Percentiles rank a stretch among this genome's conserved stretches.
These are phyloP conservation scores for Trichoderma polysporum DNA, from an alignment of 2,329 filamentous ascomycete genomes.

Conservation along the genomic window DNA sequence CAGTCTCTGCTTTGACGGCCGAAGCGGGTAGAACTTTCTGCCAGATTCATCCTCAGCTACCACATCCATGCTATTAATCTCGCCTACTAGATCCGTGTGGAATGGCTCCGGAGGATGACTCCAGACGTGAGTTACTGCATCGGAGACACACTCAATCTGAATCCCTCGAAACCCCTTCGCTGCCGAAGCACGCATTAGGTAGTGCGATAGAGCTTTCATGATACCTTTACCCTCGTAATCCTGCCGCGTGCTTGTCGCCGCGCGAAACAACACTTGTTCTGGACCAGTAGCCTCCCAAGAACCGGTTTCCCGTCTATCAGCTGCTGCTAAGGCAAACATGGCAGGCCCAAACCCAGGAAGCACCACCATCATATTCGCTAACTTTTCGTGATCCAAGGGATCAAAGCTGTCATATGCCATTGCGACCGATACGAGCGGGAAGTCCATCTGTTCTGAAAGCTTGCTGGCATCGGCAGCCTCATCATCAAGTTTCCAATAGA, in stretches of 20 bases:
- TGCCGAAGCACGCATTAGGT: conserved; percentile 27
- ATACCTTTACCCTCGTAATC: conserved; percentile 31
- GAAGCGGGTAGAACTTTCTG: conserved; percentile 15
- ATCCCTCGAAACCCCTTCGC: conserved; percentile 28
- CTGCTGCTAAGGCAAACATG: no score
- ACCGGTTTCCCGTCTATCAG: no score
- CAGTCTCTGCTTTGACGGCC: conserved; percentile 19
- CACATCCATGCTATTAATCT: conserved; percentile 20
- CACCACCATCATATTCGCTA: no score
- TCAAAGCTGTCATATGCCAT: conserved; percentile 31
- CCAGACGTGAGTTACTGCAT: conserved; percentile 31
- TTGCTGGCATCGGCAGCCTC: neutral
- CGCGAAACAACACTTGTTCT: conserved; percentile 26
- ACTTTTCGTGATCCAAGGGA: conserved; percentile 20
- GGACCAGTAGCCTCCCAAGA: no score
- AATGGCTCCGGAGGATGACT: conserved; percentile 29
- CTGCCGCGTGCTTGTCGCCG: conserved; percentile 29
- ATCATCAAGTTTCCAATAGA: conserved; percentile 14
- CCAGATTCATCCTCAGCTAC: conserved; percentile 21
- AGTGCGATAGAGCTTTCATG: conserved; percentile 28
- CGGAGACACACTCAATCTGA: conserved; percentile 29
- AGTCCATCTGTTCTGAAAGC: conserved; percentile 31
- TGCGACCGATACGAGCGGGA: conserved; percentile 33
- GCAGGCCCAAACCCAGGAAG: no score
- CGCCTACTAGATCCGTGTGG: conserved; percentile 19